Percentiles rank a stretch among this genome's conserved stretches.
Conservation (phyloP, 2,329 filamentous ascomycete species). For the Neonectria hederae region DNA sequence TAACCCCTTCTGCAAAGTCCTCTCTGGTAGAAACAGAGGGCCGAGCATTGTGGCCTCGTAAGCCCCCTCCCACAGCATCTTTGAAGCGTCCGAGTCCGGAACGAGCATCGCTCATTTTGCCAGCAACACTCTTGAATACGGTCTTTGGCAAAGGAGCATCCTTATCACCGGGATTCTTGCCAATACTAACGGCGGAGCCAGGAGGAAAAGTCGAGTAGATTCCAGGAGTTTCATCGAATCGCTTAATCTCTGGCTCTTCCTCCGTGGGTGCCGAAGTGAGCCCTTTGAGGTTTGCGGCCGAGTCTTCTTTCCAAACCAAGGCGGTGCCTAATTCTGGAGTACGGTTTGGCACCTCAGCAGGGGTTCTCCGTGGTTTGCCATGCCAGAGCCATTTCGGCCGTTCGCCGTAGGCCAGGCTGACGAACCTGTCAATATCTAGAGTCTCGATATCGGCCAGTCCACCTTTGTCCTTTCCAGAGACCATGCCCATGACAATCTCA, state of each 20-base stretch:
- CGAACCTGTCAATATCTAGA: conserved; percentile 84
- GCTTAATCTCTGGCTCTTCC: conserved; percentile 58
- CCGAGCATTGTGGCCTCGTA: conserved; percentile 63
- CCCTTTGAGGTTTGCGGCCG: conserved; percentile 55
- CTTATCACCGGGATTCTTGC: conserved; percentile 61
- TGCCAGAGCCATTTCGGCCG: conserved; percentile 94
- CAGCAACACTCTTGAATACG: conserved; percentile 82
- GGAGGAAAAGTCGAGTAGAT: conserved; percentile 56
- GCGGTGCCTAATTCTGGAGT: conserved; percentile 57
- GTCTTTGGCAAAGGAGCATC: conserved; percentile 70
- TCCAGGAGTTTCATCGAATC: conserved; percentile 56
- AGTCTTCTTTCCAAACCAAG: conserved; percentile 66
- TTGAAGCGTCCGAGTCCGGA: conserved; percentile 87
- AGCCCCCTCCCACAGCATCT: conserved; percentile 75
- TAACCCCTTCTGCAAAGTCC: conserved; percentile 54
- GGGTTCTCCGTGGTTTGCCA: conserved; percentile 80
- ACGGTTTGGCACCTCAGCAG: conserved; percentile 56
- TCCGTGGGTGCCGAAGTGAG: conserved; percentile 62
- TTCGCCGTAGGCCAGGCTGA: conserved; percentile 80
- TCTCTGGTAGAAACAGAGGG: conserved; percentile 62
- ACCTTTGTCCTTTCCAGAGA: conserved; percentile 84
- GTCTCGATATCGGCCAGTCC: conserved; percentile 95
- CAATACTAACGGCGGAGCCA: conserved; percentile 57
- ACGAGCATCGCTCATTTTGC: conserved; percentile 80
- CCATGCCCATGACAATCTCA: conserved; percentile 95